Evolutionary conservation across 225 moss, liverwort and hornwort species (phyloP).

Genomic region (Marchantia polymorpha): DNA sequence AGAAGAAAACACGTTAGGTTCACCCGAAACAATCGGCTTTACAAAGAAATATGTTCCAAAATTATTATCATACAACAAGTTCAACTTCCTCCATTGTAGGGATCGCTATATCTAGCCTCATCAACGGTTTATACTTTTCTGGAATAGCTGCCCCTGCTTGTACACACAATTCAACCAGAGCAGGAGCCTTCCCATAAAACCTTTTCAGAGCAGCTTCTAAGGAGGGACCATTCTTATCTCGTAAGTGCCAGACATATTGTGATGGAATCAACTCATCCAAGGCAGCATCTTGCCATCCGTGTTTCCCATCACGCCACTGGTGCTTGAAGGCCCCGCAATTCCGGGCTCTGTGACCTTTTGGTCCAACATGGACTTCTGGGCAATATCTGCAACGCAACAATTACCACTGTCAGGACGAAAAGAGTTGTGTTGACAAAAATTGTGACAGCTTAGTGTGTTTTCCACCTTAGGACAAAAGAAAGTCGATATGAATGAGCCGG

Average conservation of each 20-base stretch:
- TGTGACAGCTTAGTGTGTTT: too few species aligned
- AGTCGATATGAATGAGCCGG: too few species aligned
- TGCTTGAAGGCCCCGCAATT: slow-evolving; percentile 94
- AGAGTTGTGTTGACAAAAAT: too few species aligned
- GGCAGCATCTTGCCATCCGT: slow-evolving; percentile 97
- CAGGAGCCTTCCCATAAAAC: slow-evolving; percentile 81
- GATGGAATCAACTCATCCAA: slow-evolving; percentile 88
- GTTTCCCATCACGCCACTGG: slow-evolving; percentile 96
- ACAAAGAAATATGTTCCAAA: too few species aligned
- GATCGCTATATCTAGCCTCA: slow-evolving; percentile 85
- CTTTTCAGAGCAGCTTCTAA: slow-evolving; percentile 48
- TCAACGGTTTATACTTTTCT: slow-evolving; percentile 47
- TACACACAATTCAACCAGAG: slow-evolving; percentile 73
- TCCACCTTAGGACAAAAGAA: too few species aligned
- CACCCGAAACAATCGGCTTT: too few species aligned
- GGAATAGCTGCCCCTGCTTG: slow-evolving; percentile 74
- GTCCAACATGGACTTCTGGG: slow-evolving; percentile 87
- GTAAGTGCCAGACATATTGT: slow-evolving; percentile 87
- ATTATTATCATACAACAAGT: slow-evolving; percentile 53
- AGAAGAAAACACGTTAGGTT: too few species aligned
- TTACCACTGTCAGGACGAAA: too few species aligned
- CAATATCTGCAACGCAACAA: slow-evolving; percentile 50
- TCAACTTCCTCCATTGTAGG: slow-evolving; percentile 72
- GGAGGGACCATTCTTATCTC: slow-evolving; percentile 54
- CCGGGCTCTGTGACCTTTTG: slow-evolving; percentile 72